Evolutionary conservation across 2,329 filamentous ascomycete species (phyloP).

Genomic region (Leptographium flavum): DNA sequence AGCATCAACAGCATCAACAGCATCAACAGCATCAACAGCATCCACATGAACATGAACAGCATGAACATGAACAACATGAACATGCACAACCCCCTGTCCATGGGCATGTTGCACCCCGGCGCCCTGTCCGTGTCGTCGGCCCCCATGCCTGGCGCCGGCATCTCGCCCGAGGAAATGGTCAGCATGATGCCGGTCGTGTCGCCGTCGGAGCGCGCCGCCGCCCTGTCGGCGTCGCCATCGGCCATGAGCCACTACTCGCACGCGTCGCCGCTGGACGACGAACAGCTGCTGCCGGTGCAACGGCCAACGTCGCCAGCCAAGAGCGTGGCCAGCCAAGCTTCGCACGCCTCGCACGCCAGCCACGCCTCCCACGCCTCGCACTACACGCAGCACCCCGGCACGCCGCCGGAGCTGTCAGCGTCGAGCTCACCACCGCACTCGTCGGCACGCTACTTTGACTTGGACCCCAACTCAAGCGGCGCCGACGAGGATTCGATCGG

Average conservation of each 20-base stretch:
- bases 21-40: no score
- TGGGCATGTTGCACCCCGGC: neutral
- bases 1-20: no score
- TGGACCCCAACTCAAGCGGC: conserved; percentile 25
- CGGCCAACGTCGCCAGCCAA: conserved; percentile 32
- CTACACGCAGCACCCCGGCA: conserved; percentile 27
- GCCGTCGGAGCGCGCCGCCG: conserved; percentile 14
- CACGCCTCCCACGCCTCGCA: no score
- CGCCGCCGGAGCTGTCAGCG: conserved; percentile 45
- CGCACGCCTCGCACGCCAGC: no score
- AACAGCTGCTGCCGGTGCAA: conserved; percentile 11
- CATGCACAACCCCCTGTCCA: no score
- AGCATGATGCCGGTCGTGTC: conserved; percentile 14
- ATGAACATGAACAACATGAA: no score
- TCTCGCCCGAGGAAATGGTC: conserved; percentile 10
- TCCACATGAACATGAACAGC: no score
- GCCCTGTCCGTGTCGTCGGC: conserved; percentile 20
- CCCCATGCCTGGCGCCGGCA: conserved; percentile 20
- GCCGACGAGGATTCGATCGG: conserved; percentile 14
- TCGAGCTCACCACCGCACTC: conserved; percentile 40
- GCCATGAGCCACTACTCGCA: conserved; percentile 30
- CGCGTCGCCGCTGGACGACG: conserved; percentile 21
- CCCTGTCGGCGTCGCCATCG: conserved; percentile 27
- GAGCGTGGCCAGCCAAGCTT: conserved; percentile 33
- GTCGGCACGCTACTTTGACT: conserved; percentile 29